phyloP scores from a whole-genome alignment of 169 alveolate genomes.

The Toxoplasma gondii region DNA sequence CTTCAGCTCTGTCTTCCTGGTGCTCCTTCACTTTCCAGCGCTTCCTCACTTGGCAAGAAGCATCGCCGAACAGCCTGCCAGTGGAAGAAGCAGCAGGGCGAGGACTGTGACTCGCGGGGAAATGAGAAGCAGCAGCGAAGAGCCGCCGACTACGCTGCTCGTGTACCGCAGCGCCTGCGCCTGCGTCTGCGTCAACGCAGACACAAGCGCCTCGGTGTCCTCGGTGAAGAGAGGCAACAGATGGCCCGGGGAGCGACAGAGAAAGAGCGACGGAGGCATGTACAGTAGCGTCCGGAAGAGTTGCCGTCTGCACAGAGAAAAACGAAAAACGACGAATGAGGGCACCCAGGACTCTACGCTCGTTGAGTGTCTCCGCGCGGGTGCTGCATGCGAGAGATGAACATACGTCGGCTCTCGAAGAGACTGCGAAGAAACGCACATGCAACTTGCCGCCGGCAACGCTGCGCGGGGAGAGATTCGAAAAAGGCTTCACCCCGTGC shows the following conservation, averaged over 20 bases:
- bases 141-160: slow-evolving; percentile 43
- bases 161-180: slow-evolving; percentile 42
- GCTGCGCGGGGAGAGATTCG: too few species aligned
- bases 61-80: slow-evolving; percentile 44
- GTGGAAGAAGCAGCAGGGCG: slow-evolving; percentile 40
- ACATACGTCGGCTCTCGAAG: too few species aligned
- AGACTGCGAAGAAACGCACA: too few species aligned
- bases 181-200: background rate
- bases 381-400: too few species aligned
- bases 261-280: slow-evolving; percentile 40
- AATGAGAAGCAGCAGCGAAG: slow-evolving; percentile 17
- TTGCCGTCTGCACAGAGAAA: slow-evolving; percentile 5
- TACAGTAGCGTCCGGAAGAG: background rate
- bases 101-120: slow-evolving; percentile 32
- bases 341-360: background rate
- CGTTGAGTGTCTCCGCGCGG: too few species aligned
- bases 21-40: too few species aligned
- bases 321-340: background rate
- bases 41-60: slow-evolving; percentile 43
- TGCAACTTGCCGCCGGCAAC: too few species aligned
- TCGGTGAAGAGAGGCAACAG: background rate
- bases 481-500: too few species aligned
- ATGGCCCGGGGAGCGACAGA: background rate
- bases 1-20: too few species aligned
- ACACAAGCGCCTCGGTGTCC: slow-evolving; percentile 40